Percentiles rank a stretch among this genome's conserved stretches.
These are phyloP conservation scores for Thozetella sp. DNA, from an alignment of 495 filamentous ascomycete genomes.

Conservation along the genomic window DNA sequence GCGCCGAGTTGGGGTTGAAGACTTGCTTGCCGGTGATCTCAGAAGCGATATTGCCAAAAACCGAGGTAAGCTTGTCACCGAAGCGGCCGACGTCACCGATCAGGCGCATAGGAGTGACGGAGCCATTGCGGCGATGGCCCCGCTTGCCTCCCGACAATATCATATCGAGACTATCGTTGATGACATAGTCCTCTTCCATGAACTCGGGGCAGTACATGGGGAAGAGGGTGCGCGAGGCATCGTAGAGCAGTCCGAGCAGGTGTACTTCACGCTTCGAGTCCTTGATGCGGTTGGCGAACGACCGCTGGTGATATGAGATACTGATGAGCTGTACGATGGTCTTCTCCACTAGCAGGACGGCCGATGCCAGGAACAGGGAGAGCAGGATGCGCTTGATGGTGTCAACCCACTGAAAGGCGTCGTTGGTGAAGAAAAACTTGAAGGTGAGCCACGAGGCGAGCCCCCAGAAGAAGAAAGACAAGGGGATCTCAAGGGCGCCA, in stretches of 20 bases:
- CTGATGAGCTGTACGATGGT: slow-evolving; percentile 88
- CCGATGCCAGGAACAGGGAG: slow-evolving; percentile 72
- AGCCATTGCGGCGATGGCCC: slow-evolving; percentile 53
- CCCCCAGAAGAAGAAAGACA: slow-evolving; percentile 88
- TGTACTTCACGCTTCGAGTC: slow-evolving; percentile 83
- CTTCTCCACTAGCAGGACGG: slow-evolving; percentile 82
- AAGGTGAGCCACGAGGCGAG: slow-evolving; percentile 81
- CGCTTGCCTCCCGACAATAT: slow-evolving; percentile 45
- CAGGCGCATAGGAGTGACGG: slow-evolving; percentile 74
- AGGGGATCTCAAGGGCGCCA: slow-evolving; percentile 75
- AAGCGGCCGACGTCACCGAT: slow-evolving; percentile 78
- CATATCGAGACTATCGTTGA: slow-evolving; percentile 74
- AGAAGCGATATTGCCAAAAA: slow-evolving; percentile 90
- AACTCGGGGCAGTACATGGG: slow-evolving; percentile 92
- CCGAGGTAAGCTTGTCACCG: slow-evolving; percentile 88
- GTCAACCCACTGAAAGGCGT: slow-evolving; percentile 35
- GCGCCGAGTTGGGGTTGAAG: slow-evolving; percentile 86
- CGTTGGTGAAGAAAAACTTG: slow-evolving; percentile 57
- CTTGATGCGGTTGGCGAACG: slow-evolving; percentile 86
- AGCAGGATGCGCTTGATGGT: slow-evolving; percentile 73
- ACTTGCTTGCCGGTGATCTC: slow-evolving; percentile 95
- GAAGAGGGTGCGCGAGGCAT: slow-evolving; percentile 84
- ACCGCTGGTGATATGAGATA: slow-evolving; percentile 91
- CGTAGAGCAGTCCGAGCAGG: slow-evolving; percentile 82
- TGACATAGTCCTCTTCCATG: slow-evolving; percentile 84